These are phyloP conservation scores for Gymnopilus dilepis DNA, from an alignment of 768 basidiomycete species.

Conservation along the genomic window DNA sequence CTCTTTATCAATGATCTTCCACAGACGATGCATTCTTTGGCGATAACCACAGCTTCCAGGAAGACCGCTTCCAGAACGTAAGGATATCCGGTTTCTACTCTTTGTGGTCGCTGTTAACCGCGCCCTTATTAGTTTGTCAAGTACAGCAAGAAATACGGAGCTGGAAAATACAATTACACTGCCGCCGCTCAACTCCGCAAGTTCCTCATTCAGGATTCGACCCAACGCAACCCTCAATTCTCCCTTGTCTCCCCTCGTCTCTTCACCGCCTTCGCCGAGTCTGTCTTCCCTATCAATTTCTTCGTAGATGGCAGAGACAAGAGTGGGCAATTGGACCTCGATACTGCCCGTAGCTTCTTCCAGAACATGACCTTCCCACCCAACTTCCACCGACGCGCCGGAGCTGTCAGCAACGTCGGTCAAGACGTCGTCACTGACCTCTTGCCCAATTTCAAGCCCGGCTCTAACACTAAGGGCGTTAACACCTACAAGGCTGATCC, in stretches of 20 bases:
- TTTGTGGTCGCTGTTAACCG: not conserved
- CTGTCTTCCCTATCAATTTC: constrained; percentile 25
- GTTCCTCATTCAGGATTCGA: constrained; percentile 30
- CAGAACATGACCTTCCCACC: constrained; percentile 22
- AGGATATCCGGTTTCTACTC: not conserved
- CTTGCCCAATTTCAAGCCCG: constrained; percentile 23
- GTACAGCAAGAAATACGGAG: constrained; percentile 26
- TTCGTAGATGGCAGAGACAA: constrained; percentile 28
- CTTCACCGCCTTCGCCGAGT: constrained; percentile 26
- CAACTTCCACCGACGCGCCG: constrained; percentile 21
- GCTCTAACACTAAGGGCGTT: constrained; percentile 18
- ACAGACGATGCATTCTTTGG: constrained; percentile 24
- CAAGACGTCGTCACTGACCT: not conserved
- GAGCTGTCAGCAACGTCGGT: constrained; percentile 12
- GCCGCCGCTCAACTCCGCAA: constrained; percentile 25
- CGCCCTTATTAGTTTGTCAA: constrained; percentile 20
- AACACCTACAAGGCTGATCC: constrained; percentile 22
- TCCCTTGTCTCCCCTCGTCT: constrained; percentile 25
- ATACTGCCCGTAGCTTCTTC: constrained; percentile 26
- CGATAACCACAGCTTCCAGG: constrained; percentile 26
- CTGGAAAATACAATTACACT: constrained; percentile 27
- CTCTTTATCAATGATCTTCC: not conserved
- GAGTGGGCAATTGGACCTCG: constrained; percentile 22
- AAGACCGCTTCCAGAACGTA: constrained; percentile 26
- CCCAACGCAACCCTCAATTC: constrained; percentile 27